Evolutionary conservation across 179 eudicot species (phyloP), one percentile per base, ranked within the genome.

Genomic region (Beta lomatogona): DNA sequence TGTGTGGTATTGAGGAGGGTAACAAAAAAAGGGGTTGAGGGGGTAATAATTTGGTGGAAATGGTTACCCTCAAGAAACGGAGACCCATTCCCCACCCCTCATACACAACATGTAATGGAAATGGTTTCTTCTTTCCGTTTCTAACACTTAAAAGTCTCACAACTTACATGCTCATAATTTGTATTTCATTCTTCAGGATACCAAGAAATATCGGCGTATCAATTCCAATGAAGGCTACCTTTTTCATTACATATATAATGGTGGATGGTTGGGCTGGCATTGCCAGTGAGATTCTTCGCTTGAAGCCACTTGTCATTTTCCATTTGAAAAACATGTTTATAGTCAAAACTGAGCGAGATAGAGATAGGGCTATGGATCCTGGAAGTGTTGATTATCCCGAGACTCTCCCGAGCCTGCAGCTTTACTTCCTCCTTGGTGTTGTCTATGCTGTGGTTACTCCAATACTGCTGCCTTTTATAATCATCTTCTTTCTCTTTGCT

Each of bases 241-340:
- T 95, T 89, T 95, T 95, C 85, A 94, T 95, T 53, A 94, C 99
- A 48, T 95, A 94, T 76, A 93, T 94, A 81, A 96, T 96, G 99
- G 91, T 96, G 64, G 98, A 96, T 75, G 99, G 98, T 25, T 96
- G 99, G 99, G 97, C 98, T 59, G 98, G 97, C 60, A 87, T 94
- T 60, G 98, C 99, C 0, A 86, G 94, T 73, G 99, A 96, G 87
- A 96, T 96, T 83, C 86, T 96, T 18, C 87, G 99, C 50, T 80
- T 96, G 86, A 92, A 90, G 88, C 94, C 97, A 48, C 86, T 96
- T 69, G 88, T 94, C 67, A 86, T 96, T 70, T 96, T 87, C 76
- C 99, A 94, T 79, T 85, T 96, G 31, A 96, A 96, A 85, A 96
- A 91, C 86, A 89, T 90, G 90, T 91, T 96, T 72, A 36, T 96